Percentiles rank a stretch among this genome's conserved stretches.
Conservation (phyloP, 2,329 filamentous ascomycete species). For the Colletotrichum spinosum region DNA sequence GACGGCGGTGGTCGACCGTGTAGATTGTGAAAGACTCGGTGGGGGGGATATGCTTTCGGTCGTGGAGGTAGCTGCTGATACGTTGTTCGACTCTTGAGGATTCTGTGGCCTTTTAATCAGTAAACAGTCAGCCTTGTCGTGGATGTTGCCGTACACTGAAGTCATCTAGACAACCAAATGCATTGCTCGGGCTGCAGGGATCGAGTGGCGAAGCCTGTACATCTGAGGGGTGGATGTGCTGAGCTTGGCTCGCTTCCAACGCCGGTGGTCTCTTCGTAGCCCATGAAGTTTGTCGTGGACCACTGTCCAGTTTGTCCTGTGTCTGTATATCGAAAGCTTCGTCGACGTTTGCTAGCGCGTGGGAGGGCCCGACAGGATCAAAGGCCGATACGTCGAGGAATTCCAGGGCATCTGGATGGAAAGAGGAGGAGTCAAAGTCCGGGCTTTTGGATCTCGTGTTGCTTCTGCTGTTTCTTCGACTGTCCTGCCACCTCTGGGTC, state of each 20-base stretch:
- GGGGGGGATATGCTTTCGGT: constrained; percentile 9
- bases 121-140: no score
- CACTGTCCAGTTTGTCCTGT: no score
- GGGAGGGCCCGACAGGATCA: no score
- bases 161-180: constrained; percentile 8
- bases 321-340: no score
- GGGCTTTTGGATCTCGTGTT: constrained; percentile 9
- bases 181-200: constrained; percentile 9
- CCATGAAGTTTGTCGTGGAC: no score
- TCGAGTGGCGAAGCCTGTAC: background rate
- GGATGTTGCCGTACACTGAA: background rate
- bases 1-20: background rate
- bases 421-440: constrained; percentile 8
- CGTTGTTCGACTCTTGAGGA: background rate
- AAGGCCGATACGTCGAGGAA: constrained; percentile 9
- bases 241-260: background rate
- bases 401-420: background rate
- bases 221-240: background rate
- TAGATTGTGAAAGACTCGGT: constrained; percentile 2
- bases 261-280: no score
- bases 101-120: constrained; percentile 2
- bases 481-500: constrained; percentile 13
- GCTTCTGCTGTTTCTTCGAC: constrained; percentile 7
- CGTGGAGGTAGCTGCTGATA: background rate
- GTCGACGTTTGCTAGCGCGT: no score